Evolutionary conservation across 2,329 filamentous ascomycete species (phyloP).

Genomic region (Zymoseptoria passerinii): DNA sequence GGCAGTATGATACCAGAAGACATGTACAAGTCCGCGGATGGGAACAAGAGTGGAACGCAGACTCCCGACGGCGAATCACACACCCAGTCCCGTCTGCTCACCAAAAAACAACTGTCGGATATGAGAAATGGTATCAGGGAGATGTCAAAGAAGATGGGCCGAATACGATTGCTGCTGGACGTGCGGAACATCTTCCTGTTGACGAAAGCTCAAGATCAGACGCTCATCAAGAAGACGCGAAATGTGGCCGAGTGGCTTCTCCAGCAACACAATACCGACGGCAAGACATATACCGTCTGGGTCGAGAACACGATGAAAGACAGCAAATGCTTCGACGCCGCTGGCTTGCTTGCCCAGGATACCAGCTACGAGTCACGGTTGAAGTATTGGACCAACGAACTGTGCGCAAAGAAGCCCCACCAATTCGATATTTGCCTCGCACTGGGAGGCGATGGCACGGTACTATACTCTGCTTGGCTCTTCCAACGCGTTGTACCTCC

Average conservation of each 20-base stretch:
- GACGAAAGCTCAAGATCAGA: conserved; percentile 83
- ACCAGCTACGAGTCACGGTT: conserved; percentile 51
- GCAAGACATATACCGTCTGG: conserved; percentile 63
- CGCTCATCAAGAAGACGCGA: conserved; percentile 66
- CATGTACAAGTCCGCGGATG: conserved; percentile 32
- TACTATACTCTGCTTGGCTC: conserved; percentile 84
- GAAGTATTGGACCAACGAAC: conserved; percentile 72
- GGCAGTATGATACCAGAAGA: conserved; percentile 16
- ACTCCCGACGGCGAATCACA: conserved; percentile 30
- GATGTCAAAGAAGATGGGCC: conserved; percentile 75
- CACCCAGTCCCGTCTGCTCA: conserved; percentile 65
- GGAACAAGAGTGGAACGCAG: conserved; percentile 31
- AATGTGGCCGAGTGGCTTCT: conserved; percentile 76
- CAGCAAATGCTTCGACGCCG: conserved; percentile 64
- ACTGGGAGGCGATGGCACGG: conserved; percentile 72
- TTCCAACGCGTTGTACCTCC: conserved; percentile 83
- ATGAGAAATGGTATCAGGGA: conserved; percentile 96
- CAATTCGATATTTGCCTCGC: conserved; percentile 92
- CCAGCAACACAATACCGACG: conserved; percentile 50
- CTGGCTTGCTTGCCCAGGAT: conserved; percentile 58
- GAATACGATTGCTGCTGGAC: conserved; percentile 71
- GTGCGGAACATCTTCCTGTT: conserved; percentile 79
- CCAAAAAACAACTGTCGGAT: conserved; percentile 88
- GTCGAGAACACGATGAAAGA: conserved; percentile 68
- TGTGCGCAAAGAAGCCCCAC: conserved; percentile 71